A percentile compares a stretch with the other conserved stretches of the same genome.
Conservation (phyloP, 805 yeast genomes). For the Pichia scutulata region DNA sequence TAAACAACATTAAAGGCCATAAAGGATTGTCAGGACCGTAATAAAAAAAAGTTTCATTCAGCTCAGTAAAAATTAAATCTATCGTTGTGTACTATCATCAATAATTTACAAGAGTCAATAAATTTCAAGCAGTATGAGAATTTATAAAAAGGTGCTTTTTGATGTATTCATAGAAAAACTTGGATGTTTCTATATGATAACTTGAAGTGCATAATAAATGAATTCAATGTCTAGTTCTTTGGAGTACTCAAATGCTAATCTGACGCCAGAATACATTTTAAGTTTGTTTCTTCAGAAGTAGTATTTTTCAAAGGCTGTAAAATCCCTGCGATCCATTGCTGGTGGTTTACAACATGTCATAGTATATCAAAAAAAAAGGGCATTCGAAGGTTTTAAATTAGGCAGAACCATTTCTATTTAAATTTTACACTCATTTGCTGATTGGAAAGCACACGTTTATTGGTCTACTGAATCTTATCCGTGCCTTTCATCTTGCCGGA, state of each 20-base stretch:
- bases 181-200: constrained; percentile 12
- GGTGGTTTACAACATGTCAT: too few species aligned
- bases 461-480: constrained; percentile 29
- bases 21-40: constrained; percentile 12
- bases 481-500: constrained; percentile 74
- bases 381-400: too few species aligned
- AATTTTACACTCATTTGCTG: too few species aligned
- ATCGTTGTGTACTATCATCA: constrained; percentile 3
- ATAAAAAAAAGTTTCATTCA: constrained; percentile 5
- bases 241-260: constrained; percentile 9
- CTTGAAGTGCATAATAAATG: constrained; percentile 5
- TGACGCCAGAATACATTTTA: constrained; percentile 10
- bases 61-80: constrained; percentile 3
- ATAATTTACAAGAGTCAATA: constrained; percentile 5
- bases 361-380: too few species aligned
- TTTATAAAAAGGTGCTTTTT: not conserved
- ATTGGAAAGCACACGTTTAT: too few species aligned
- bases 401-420: too few species aligned
- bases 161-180: constrained; percentile 15
- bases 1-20: constrained; percentile 14
- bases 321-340: not conserved
- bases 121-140: constrained; percentile 5
- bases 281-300: constrained; percentile 13
- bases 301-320: constrained; percentile 11
- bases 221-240: constrained; percentile 1